Conservation (phyloP, 2,329 filamentous ascomycete species). For the Aphanoascus verrucosus region DNA sequence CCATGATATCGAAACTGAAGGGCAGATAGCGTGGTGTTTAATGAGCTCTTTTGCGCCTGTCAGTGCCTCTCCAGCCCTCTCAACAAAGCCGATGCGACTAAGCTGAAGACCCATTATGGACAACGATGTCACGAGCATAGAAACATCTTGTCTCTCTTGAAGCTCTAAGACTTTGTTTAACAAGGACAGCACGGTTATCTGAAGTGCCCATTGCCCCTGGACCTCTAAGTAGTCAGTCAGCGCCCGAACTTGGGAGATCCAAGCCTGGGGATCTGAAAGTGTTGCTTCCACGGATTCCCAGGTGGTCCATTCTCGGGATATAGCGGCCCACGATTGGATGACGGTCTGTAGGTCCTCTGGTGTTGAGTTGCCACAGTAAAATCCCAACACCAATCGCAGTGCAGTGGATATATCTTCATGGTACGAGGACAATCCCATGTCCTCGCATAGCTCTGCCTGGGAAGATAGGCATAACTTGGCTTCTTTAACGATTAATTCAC, state of each 20-base stretch:
- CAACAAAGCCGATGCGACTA: conserved; percentile 50
- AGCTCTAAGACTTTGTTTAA: conserved; percentile 41
- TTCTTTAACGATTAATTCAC: conserved; percentile 22
- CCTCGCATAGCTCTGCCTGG: conserved; percentile 17
- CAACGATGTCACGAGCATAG: conserved; percentile 34
- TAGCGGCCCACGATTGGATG: conserved; percentile 28
- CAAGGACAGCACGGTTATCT: conserved; percentile 41
- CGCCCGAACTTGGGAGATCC: conserved; percentile 43
- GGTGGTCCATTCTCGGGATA: conserved; percentile 37
- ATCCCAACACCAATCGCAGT: conserved; percentile 26
- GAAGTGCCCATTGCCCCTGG: conserved; percentile 43
- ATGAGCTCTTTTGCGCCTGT: conserved; percentile 46
- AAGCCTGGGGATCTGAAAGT: conserved; percentile 43
- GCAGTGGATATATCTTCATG: conserved; percentile 26
- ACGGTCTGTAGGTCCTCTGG: conserved; percentile 22
- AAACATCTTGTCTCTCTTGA: conserved; percentile 27
- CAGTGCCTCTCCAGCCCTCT: conserved; percentile 48
- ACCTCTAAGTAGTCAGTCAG: conserved; percentile 49
- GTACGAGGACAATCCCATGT: conserved; percentile 22
- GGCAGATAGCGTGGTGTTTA: conserved; percentile 31
- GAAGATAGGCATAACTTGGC: conserved; percentile 18
- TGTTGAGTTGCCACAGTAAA: conserved; percentile 26
- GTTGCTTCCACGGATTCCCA: conserved; percentile 33
- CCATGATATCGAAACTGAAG: conserved; percentile 44
- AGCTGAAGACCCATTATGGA: conserved; percentile 46